Conservation (phyloP, 164 flowering plant species). For the Protea cynaroides region DNA sequence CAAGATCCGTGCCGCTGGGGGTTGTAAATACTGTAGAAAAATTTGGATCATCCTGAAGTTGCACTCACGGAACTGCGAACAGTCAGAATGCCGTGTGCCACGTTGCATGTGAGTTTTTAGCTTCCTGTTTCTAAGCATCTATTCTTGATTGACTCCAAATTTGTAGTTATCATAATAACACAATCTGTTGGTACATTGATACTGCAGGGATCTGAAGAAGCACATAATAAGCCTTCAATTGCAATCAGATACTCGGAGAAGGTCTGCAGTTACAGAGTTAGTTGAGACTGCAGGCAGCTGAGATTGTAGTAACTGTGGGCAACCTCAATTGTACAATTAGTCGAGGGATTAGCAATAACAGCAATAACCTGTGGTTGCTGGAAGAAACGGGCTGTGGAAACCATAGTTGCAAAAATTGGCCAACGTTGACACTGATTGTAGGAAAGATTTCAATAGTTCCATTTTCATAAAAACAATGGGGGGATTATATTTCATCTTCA, state of each 20-base stretch:
- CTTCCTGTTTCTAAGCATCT: background rate
- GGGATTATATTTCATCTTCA: no score
- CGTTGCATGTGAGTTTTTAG: conserved; percentile 20
- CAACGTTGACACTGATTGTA: background rate
- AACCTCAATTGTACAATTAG: background rate
- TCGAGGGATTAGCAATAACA: background rate
- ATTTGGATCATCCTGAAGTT: conserved; percentile 27
- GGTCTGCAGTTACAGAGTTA: conserved; percentile 24
- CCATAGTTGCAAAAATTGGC: background rate
- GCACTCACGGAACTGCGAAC: conserved; percentile 23
- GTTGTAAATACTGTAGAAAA: conserved; percentile 22
- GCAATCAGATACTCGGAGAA: conserved; percentile 22
- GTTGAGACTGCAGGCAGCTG: conserved; percentile 26
- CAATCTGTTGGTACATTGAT: background rate
- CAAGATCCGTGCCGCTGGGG: conserved; percentile 19
- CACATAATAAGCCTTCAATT: conserved; percentile 17
- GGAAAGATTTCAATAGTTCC: background rate
- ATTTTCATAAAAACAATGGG: no score
- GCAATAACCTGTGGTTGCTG: background rate
- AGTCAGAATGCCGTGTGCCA: conserved; percentile 21
- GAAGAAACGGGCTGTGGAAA: background rate
- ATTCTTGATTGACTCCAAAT: background rate
- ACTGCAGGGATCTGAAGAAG: conserved; percentile 24
- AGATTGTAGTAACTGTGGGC: conserved; percentile 7
- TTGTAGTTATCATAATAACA: background rate